Evolutionary conservation across 2,329 filamentous ascomycete species (phyloP).

Genomic region (Zymoseptoria tritici): DNA sequence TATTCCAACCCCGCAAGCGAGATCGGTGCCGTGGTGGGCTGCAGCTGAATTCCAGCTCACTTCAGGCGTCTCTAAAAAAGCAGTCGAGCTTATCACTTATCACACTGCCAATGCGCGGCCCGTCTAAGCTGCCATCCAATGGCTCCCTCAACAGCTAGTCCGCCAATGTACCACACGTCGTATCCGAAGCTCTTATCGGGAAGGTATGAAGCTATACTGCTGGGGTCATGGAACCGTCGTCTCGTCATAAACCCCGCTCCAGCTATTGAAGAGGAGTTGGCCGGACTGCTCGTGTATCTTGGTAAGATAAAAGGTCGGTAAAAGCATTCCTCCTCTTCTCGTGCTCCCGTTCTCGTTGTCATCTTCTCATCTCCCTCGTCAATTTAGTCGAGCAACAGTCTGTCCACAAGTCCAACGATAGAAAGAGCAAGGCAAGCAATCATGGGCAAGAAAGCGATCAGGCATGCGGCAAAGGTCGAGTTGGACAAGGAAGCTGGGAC

Average conservation of each 20-base stretch:
- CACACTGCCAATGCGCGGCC: not conserved
- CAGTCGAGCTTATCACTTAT: not conserved
- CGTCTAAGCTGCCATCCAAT: not conserved
- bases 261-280: not conserved
- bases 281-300: not conserved
- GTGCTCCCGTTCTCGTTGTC: not conserved
- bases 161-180: not conserved
- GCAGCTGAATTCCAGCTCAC: not conserved
- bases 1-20: not conserved
- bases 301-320: not conserved
- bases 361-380: not conserved
- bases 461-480: constrained; percentile 66
- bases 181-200: not conserved
- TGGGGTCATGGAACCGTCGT: not conserved
- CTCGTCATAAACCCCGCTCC: not conserved
- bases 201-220: not conserved
- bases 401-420: not conserved
- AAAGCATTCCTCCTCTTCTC: not conserved
- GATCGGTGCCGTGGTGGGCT: not conserved
- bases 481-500: constrained; percentile 63
- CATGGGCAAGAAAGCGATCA: constrained; percentile 52
- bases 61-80: not conserved
- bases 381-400: not conserved
- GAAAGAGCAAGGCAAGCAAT: constrained; percentile 7
- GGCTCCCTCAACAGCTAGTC: not conserved